Percentiles rank a stretch among this genome's conserved stretches.
Conservation (phyloP, 2,329 filamentous ascomycete genomes). For the Zelopaecilomyces penicillatus region DNA sequence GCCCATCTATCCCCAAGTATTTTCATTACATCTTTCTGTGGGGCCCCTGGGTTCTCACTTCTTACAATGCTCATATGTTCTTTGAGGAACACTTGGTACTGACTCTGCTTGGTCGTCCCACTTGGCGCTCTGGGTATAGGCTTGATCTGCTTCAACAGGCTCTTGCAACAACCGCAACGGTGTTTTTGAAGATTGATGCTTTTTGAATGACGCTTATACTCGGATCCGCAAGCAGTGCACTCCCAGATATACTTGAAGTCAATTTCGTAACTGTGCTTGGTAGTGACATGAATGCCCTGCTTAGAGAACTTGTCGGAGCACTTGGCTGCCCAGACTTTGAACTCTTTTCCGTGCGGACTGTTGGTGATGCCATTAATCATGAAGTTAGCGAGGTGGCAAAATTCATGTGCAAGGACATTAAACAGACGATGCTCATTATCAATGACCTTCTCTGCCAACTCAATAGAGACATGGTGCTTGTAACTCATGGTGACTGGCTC, state of each 20-base stretch:
- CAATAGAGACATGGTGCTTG: constrained; percentile 66
- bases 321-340: constrained; percentile 64
- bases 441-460: constrained; percentile 83
- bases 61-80: constrained; percentile 56
- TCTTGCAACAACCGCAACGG: constrained; percentile 70
- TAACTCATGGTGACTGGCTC: constrained; percentile 21
- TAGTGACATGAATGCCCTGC: constrained; percentile 69
- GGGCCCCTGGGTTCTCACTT: constrained; percentile 45
- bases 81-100: constrained; percentile 51
- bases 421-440: constrained; percentile 67
- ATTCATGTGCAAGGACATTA: constrained; percentile 93
- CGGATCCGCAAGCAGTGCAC: constrained; percentile 58
- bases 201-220: constrained; percentile 78
- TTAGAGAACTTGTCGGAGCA: constrained; percentile 48
- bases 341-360: constrained; percentile 75
- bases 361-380: constrained; percentile 70
- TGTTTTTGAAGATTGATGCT: constrained; percentile 68
- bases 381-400: constrained; percentile 88
- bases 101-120: constrained; percentile 22
- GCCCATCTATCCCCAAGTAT: constrained; percentile 57
- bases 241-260: constrained; percentile 88
- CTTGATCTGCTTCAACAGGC: constrained; percentile 65
- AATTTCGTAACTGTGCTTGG: constrained; percentile 83
- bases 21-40: constrained; percentile 62
- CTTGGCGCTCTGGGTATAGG: constrained; percentile 48